Base-by-base conservation (phyloP, 306 rosid species). In the Quercus berberidifolia region DNA sequence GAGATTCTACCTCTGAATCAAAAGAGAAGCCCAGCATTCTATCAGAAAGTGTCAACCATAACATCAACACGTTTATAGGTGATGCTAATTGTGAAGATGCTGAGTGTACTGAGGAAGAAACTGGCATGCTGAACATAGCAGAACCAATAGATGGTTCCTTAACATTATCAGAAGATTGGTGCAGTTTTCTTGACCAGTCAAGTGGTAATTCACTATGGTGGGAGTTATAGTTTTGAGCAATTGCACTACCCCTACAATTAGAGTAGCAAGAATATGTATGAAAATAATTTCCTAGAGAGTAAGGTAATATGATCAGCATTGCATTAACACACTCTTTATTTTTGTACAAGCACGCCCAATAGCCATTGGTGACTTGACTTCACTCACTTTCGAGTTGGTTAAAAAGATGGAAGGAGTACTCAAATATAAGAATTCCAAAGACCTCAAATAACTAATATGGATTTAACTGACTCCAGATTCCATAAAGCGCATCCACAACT, bases 141-240 rank as follows among this genome's bases (percentile, higher is more conserved):
- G 90, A 87, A 14, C 88, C 86, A 5, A 90, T 28, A 20, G 94
- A 91, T 74, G 92, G 87, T 63, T 92, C 93, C 55, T 60, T 89
- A 62, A 88, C 91, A 38, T 92, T 96, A 81, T 80, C 89, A 35
- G 97, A 89, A 82, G 90, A 87, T 74, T 92, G 97, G 98, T 65
- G 85, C 26, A 83, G 80, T 38, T 68, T 81, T 92, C 23, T 81
- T 91, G 87, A 81, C 57, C 88, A 86, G 51, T 78, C 94, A 5
- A 80, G 46, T 63, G 41, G 85, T 79, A 91, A 76, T 71, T 86
- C 78, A 59, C 91, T 89, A 82, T 94, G 91, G 98, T 92, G 97
- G 98, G 93, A 94, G 51, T 91, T 33, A 19, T 19, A 21, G 93
- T 83, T 94, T 71, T 92, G 85, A 89, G n/a, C 52, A 19, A n/a